These are phyloP conservation scores for Starmerella sp. DNA, from an alignment of 805 yeast species.

Conservation along the genomic window DNA sequence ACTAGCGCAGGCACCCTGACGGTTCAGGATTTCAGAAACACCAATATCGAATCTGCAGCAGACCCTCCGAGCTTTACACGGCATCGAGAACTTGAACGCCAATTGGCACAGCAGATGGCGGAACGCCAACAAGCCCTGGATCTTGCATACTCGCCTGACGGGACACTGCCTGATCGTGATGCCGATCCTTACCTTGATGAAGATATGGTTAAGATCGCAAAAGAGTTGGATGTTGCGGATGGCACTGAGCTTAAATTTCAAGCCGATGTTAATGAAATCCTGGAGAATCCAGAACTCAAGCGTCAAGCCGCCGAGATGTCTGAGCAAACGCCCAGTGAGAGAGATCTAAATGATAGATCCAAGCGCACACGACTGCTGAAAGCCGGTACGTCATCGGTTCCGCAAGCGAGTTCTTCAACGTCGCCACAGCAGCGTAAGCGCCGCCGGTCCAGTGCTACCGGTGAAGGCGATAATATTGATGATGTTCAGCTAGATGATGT, in stretches of 20 bases:
- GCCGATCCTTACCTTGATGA: constrained; percentile 23
- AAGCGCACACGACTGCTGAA: neutral
- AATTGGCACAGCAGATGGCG: constrained; percentile 1
- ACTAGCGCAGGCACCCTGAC: constrained; percentile 67
- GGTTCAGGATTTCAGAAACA: constrained; percentile 57
- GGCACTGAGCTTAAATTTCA: constrained; percentile 25
- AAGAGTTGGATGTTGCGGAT: constrained; percentile 23
- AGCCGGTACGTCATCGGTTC: neutral
- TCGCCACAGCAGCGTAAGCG: neutral
- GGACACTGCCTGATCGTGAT: constrained; percentile 13
- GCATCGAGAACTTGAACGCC: constrained; percentile 44
- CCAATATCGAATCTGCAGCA: constrained; percentile 35
- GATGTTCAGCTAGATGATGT: neutral
- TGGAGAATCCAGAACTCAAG: constrained; percentile 21
- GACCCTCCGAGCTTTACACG: constrained; percentile 75
- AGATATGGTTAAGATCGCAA: constrained; percentile 22
- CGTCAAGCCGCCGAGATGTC: constrained; percentile 18
- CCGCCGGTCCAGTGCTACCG: neutral
- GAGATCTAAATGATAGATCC: neutral
- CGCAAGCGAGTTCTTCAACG: neutral
- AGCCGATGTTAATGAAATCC: constrained; percentile 24
- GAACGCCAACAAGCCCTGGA: constrained; percentile 13
- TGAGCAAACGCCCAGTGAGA: neutral
- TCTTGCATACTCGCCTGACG: constrained; percentile 19
- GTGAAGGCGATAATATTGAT: neutral